These are phyloP conservation scores for Aspergillus pseudoterreus DNA, from an alignment of 2,329 filamentous ascomycete species.

Conservation along the genomic window DNA sequence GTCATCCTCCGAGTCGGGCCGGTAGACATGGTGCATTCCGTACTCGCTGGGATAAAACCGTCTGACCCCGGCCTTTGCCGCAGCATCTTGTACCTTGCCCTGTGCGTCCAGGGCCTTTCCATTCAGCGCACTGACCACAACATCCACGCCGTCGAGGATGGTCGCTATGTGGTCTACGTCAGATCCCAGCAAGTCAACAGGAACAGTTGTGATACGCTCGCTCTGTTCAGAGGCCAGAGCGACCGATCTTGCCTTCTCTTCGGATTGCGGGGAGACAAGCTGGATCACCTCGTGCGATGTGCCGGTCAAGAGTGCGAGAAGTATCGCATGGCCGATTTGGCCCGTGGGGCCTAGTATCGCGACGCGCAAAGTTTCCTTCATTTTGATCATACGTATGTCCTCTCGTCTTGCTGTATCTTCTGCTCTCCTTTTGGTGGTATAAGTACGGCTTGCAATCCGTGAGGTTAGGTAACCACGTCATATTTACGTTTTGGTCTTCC, in stretches of 20 bases:
- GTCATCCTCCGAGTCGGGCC: background rate
- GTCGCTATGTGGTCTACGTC: background rate
- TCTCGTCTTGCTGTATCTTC: too few relatives aligned
- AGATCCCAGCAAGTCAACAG: background rate
- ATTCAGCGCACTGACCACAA: slow-evolving; percentile 22
- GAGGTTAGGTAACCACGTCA: background rate
- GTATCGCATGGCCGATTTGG: slow-evolving; percentile 11
- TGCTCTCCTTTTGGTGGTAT: too few relatives aligned
- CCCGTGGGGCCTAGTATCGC: slow-evolving; percentile 11
- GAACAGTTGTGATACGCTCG: background rate
- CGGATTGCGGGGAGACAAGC: background rate
- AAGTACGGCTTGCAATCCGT: too few relatives aligned
- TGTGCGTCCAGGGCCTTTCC: slow-evolving; percentile 18
- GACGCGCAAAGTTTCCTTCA: background rate
- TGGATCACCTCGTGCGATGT: background rate
- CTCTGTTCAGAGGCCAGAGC: slow-evolving; percentile 27
- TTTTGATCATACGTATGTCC: too few relatives aligned
- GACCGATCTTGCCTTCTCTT: background rate
- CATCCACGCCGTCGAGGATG: slow-evolving; percentile 18
- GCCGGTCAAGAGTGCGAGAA: slow-evolving; percentile 2
- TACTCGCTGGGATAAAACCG: slow-evolving; percentile 25
- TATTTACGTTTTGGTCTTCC: background rate
- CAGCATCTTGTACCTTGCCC: slow-evolving; percentile 21
- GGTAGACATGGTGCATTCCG: slow-evolving; percentile 20
- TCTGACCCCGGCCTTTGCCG: slow-evolving; percentile 21